Evolutionary conservation across 208 protist genomes (phyloP).

Genomic region (Endotrypanum monterogeii): DNA sequence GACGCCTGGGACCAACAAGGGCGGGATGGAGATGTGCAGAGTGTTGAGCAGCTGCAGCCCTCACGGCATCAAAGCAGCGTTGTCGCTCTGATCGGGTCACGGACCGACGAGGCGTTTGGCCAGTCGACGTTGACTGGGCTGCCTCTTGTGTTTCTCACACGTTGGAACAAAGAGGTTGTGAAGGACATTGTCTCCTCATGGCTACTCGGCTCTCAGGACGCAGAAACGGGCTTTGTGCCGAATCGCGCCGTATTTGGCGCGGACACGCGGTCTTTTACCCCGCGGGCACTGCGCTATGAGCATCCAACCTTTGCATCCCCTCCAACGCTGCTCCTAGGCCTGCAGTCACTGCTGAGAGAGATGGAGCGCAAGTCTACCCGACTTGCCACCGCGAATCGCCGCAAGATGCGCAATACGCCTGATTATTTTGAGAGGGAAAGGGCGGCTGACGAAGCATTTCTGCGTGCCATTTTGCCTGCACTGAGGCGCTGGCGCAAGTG

Average conservation of each 20-base stretch:
- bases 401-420: constrained; percentile 53
- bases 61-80: constrained; percentile 37
- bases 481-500: constrained; percentile 66
- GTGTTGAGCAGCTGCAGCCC: constrained; percentile 24
- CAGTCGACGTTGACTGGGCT: constrained; percentile 64
- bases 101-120: constrained; percentile 68
- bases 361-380: constrained; percentile 41
- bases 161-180: constrained; percentile 82
- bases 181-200: constrained; percentile 79
- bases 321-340: constrained; percentile 65
- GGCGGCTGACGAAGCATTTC: constrained; percentile 49
- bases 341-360: constrained; percentile 64
- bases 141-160: constrained; percentile 64
- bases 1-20: constrained; percentile 48
- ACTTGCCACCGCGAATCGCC: constrained; percentile 24
- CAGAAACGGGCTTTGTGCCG: constrained; percentile 70
- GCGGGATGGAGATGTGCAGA: constrained; percentile 13
- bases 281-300: constrained; percentile 48
- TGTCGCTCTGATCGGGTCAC: constrained; percentile 55
- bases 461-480: constrained; percentile 51
- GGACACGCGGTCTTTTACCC: constrained; percentile 41
- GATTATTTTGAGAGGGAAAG: constrained; percentile 45
- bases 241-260: constrained; percentile 43
- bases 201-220: constrained; percentile 69
- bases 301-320: constrained; percentile 54